Base-by-base conservation (phyloP, 169 alveolate species). In the Fabrea salina region DNA sequence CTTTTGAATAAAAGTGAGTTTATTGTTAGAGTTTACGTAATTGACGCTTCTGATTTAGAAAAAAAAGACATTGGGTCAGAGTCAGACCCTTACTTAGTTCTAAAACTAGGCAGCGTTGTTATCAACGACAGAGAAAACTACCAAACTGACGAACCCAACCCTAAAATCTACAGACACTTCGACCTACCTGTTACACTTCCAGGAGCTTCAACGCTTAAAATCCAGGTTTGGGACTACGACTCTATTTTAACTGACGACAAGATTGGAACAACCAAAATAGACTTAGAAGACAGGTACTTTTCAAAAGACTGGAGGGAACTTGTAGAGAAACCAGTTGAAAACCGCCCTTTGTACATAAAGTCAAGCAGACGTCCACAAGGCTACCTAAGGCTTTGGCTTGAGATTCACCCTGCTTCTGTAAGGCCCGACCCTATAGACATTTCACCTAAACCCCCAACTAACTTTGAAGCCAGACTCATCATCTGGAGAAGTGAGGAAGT, bases 221-320 rank as follows among this genome's bases (percentile, higher is more conserved):
- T 91, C 13, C 84, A 86, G 58, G 88, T 89, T 13, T 72, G 80
- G 80, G 96, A 91, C 78, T 86, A 85, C 68, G 89, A 91, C 59
- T 85, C 87, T 22, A 40, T 91, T n/a, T 88, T 87, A 68, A 82
- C 87, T 16, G 94, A 91, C 75, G 89, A 84, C 61, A 74, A 83
- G 44, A 91, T 91, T n/a, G 96, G 96, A 1, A 71, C 76, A 4
- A 89, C 96, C 27, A 40, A 67, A 33, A 71, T 91, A 3, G 96
- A 91, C 80, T 68, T 91, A 47, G 96, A 91, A 84, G 94, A 91
- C 80, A 70, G 96, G 64, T 91, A 79, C 87, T 91, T 87, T 66
- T 79, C 87, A 30, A 72, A 86, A 25, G 86, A 89, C 39, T 91
- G 96, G 94, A 67, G 82, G 58, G 39, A 82, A 32, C 51, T 91